A percentile compares a stretch with the other conserved stretches of the same genome.
Conservation (phyloP, 768 basidiomycete species). For the Boletus vinaceobasis region DNA sequence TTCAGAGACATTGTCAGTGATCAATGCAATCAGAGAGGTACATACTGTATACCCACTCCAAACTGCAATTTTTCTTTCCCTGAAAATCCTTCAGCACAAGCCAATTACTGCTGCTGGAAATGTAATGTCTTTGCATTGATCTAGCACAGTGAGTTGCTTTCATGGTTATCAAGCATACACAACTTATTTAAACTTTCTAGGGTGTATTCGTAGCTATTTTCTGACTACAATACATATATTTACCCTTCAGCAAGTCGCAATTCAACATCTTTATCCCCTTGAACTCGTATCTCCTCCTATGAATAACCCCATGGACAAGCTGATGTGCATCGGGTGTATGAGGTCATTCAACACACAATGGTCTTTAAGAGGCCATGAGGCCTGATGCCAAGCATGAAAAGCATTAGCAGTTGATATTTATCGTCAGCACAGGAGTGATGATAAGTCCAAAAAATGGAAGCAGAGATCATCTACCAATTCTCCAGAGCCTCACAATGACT, state of each 20-base stretch:
- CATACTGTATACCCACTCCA: too few species aligned
- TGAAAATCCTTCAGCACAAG: too few species aligned
- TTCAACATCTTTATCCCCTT: background rate
- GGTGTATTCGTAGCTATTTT: background rate
- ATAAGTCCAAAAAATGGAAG: background rate
- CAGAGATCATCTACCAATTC: background rate
- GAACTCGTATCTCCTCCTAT: background rate
- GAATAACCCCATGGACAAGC: background rate
- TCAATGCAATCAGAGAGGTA: too few species aligned
- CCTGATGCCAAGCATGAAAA: background rate
- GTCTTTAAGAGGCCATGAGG: background rate
- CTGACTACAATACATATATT: background rate
- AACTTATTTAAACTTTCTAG: background rate
- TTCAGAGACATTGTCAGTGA: too few species aligned
- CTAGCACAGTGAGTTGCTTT: background rate
- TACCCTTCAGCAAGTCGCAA: background rate
- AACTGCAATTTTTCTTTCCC: too few species aligned
- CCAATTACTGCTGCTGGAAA: too few species aligned
- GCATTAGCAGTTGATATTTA: background rate
- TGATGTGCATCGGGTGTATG: background rate
- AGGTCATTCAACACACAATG: background rate
- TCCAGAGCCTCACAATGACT: background rate
- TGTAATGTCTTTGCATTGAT: background rate
- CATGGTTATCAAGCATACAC: background rate
- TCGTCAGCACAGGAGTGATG: background rate